A percentile compares a stretch with the other conserved stretches of the same genome.
Conservation (phyloP, 2,329 filamentous ascomycete genomes). For the Xylaria sp. region DNA sequence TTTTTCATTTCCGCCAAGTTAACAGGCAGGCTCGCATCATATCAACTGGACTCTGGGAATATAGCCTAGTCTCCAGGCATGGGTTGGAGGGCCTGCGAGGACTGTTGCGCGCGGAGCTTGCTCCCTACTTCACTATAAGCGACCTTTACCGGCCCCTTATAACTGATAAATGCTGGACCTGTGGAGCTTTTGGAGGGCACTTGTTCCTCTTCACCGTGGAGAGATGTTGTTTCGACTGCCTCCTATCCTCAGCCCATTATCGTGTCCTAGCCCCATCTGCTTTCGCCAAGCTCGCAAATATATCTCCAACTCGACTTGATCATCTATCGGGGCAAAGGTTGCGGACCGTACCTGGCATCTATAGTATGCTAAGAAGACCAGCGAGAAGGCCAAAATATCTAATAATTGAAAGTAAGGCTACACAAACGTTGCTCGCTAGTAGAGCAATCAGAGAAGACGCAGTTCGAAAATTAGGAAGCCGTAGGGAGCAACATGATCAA, state of each 20-base stretch:
- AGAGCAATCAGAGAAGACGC: neutral
- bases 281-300: constrained; percentile 24
- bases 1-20: constrained; percentile 26
- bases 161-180: constrained; percentile 27
- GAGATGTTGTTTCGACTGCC: constrained; percentile 32
- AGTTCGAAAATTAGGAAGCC: constrained; percentile 11
- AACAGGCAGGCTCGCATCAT: constrained; percentile 24
- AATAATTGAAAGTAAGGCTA: constrained; percentile 16
- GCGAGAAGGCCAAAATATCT: constrained; percentile 16
- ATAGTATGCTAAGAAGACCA: constrained; percentile 20
- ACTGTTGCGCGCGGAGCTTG: constrained; percentile 27
- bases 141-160: constrained; percentile 30
- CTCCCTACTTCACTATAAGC: constrained; percentile 27
- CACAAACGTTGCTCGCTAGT: neutral
- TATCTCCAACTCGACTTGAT: constrained; percentile 20
- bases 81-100: constrained; percentile 31
- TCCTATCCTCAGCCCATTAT: constrained; percentile 22
- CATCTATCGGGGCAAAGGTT: constrained; percentile 16
- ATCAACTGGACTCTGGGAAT: constrained; percentile 26
- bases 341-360: constrained; percentile 26
- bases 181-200: constrained; percentile 24
- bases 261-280: constrained; percentile 24
- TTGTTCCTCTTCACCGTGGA: constrained; percentile 31
- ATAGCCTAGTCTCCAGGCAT: constrained; percentile 28
- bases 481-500: constrained; percentile 15